Evolutionary conservation across 805 yeast species (phyloP).

Genomic region (Pichia occidentalis): DNA sequence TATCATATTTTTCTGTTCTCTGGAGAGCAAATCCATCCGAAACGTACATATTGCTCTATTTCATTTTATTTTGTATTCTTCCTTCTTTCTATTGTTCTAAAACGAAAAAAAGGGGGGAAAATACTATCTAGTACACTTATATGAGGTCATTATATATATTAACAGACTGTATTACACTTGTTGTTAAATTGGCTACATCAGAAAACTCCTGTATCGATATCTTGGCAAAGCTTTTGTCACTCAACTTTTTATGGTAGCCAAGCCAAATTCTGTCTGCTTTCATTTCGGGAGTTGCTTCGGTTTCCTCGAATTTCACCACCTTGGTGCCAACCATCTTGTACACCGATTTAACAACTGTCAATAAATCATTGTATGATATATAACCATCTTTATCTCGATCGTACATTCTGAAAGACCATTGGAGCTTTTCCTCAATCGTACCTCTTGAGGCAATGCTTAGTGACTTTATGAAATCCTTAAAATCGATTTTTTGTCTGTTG

Average conservation of each 20-base stretch:
- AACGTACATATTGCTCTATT: too few relatives aligned
- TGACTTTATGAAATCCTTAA: constrained; percentile 87
- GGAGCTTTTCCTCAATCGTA: constrained; percentile 70
- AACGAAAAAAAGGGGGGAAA: neutral
- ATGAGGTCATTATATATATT: constrained; percentile 40
- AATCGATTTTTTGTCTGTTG: constrained; percentile 74
- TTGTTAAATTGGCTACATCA: constrained; percentile 72
- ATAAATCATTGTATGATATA: constrained; percentile 71
- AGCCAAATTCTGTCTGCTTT: constrained; percentile 75
- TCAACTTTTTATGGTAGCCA: constrained; percentile 42
- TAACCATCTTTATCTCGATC: constrained; percentile 77
- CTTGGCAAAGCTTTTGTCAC: constrained; percentile 60
- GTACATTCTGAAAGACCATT: constrained; percentile 85
- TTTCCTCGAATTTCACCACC: constrained; percentile 82
- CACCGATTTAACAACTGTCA: constrained; percentile 71
- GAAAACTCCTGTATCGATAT: constrained; percentile 81
- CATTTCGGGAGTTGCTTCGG: constrained; percentile 86
- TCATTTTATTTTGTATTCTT: too few relatives aligned
- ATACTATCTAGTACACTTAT: constrained; percentile 6
- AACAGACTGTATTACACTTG: constrained; percentile 67
- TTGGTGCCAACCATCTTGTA: constrained; percentile 88
- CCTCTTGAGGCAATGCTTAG: constrained; percentile 85
- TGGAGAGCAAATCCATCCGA: too few relatives aligned
- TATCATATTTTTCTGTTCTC: too few relatives aligned
- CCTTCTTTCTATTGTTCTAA: too few relatives aligned